A percentile compares a stretch with the other conserved stretches of the same genome.
phyloP scores from a whole-genome alignment of 208 protist genomes.

The Crithidia brevicula region DNA sequence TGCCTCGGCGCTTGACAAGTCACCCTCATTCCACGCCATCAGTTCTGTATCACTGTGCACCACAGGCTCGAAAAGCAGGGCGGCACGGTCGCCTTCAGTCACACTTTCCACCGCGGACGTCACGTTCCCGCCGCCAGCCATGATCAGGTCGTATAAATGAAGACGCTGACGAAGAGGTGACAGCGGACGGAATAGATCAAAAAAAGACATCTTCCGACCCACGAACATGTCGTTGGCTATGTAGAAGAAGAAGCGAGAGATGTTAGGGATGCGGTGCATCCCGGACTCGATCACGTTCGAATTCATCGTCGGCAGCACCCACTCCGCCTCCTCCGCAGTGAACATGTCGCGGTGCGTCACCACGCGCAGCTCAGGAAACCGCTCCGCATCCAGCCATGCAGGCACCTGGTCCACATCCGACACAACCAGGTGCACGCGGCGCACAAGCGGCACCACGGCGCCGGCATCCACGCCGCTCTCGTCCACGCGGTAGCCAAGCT shows the following conservation, averaged over 20 bases:
- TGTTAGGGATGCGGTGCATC: constrained; percentile 44
- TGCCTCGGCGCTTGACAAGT: background rate
- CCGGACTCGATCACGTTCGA: constrained; percentile 44
- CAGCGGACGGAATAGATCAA: constrained; percentile 55
- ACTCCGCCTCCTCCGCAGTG: constrained; percentile 27
- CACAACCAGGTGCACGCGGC: constrained; percentile 43
- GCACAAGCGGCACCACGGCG: constrained; percentile 28
- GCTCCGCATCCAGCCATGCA: constrained; percentile 41
- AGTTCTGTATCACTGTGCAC: constrained; percentile 22
- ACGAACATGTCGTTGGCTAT: constrained; percentile 61
- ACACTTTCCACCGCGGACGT: background rate
- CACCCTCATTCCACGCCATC: background rate
- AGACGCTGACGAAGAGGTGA: constrained; percentile 20
- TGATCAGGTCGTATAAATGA: background rate
- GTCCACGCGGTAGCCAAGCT: constrained; percentile 32
- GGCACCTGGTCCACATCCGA: constrained; percentile 45
- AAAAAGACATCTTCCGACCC: constrained; percentile 38
- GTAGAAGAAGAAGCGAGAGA: constrained; percentile 57
- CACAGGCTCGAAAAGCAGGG: constrained; percentile 31
- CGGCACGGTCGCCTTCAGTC: background rate
- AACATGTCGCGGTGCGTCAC: constrained; percentile 50
- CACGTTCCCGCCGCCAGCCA: background rate
- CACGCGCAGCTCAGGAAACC: constrained; percentile 35
- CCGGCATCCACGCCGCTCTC: constrained; percentile 18
- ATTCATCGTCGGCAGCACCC: constrained; percentile 45